Evolutionary conservation across 345 rosid species (phyloP).

Genomic region (Eutrema heterophyllum): DNA sequence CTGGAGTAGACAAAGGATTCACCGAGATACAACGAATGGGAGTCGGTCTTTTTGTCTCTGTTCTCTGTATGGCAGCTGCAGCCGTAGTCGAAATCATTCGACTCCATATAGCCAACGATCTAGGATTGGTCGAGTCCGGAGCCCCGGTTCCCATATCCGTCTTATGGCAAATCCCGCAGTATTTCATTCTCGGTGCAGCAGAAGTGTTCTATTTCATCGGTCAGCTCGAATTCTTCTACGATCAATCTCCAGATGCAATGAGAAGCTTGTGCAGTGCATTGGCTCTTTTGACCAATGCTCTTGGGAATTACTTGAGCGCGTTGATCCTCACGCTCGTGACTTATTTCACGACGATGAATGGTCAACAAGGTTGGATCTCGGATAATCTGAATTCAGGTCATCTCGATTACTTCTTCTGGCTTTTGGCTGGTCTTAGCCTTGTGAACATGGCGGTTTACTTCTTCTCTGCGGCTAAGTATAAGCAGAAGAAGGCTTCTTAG

Average conservation of each 20-base stretch:
- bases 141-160: constrained; percentile 67
- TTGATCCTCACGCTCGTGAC: constrained; percentile 74
- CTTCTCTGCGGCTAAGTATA: constrained; percentile 64
- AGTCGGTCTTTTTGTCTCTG: constrained; percentile 72
- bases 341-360: constrained; percentile 56
- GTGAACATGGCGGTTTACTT: constrained; percentile 58
- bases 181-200: constrained; percentile 78
- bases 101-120: constrained; percentile 64
- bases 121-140: constrained; percentile 48
- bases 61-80: constrained; percentile 73
- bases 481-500: constrained; percentile 57
- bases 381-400: constrained; percentile 86
- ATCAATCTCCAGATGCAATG: constrained; percentile 97
- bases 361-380: constrained; percentile 77
- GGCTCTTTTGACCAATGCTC: constrained; percentile 62
- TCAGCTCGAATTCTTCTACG: constrained; percentile 87
- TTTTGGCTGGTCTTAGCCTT: constrained; percentile 73
- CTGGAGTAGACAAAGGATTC: constrained; percentile 85
- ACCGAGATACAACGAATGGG: constrained; percentile 93
- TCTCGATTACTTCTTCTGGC: constrained; percentile 94
- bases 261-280: constrained; percentile 81
- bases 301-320: constrained; percentile 85
- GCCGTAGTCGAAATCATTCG: constrained; percentile 76
- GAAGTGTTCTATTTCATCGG: constrained; percentile 83
- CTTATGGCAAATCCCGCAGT: constrained; percentile 93